Percentiles rank a stretch among this genome's conserved stretches.
Evolutionary conservation across 306 rosid genomes (phyloP).

Genomic region (Acmispon strigosus): DNA sequence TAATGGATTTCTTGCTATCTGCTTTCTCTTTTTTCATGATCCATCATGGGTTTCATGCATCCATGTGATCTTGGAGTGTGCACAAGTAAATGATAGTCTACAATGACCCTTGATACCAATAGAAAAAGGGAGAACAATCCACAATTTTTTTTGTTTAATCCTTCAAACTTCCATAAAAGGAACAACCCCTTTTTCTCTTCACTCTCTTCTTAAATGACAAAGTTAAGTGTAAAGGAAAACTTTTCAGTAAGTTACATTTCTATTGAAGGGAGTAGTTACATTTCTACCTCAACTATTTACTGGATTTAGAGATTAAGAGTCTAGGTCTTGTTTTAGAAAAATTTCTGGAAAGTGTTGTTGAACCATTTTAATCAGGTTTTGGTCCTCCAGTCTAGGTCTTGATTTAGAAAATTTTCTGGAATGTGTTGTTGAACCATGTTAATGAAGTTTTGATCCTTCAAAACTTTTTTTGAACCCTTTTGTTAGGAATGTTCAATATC

Average conservation of each 20-base stretch:
- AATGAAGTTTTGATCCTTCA: background rate
- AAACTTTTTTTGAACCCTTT: background rate
- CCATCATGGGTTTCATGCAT: slow-evolving; percentile 13
- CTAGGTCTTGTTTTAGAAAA: background rate
- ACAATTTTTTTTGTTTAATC: background rate
- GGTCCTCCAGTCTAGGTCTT: background rate
- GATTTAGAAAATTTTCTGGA: background rate
- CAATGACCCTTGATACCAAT: too few relatives aligned
- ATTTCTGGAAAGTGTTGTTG: background rate
- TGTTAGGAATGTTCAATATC: slow-evolving; percentile 65
- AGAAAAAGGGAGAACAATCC: background rate
- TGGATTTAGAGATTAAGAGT: background rate
- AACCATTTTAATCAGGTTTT: background rate
- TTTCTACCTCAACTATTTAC: background rate
- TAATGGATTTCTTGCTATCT: background rate
- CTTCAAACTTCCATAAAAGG: slow-evolving; percentile 30
- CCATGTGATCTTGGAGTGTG: slow-evolving; percentile 19
- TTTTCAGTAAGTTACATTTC: slow-evolving; percentile 5
- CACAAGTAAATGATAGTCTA: slow-evolving; percentile 6
- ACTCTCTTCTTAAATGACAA: background rate
- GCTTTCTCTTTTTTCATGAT: background rate
- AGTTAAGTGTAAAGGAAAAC: background rate
- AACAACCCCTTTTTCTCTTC: background rate
- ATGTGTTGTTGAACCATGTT: background rate
- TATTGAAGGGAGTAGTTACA: background rate